phyloP scores from a whole-genome alignment of 176 grass and related monocot species.

The Hordeum marinum region DNA sequence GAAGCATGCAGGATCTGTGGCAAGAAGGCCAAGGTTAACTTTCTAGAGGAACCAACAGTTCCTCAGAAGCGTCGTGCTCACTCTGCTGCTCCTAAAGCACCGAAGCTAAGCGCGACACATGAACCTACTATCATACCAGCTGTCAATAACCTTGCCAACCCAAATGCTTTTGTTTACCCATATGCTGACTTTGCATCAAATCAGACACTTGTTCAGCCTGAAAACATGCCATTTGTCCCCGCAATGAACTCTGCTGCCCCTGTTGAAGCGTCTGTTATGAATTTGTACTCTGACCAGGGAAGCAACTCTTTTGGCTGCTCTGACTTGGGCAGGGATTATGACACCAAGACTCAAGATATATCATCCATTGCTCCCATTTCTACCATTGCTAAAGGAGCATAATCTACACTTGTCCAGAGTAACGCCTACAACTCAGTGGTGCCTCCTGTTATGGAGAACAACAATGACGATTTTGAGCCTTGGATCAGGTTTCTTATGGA shows the following conservation, averaged over 20 bases:
- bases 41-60: constrained; percentile 44
- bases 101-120: constrained; percentile 25
- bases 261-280: constrained; percentile 28
- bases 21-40: constrained; percentile 96
- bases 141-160: constrained; percentile 20
- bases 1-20: constrained; percentile 87
- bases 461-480: constrained; percentile 40
- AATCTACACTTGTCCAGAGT: not conserved
- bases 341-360: constrained; percentile 43
- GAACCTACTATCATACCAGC: constrained; percentile 29
- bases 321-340: constrained; percentile 43
- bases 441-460: constrained; percentile 26
- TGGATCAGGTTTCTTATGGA: constrained; percentile 56
- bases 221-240: constrained; percentile 5
- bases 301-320: constrained; percentile 54
- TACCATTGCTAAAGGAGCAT: constrained; percentile 25
- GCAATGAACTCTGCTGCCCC: constrained; percentile 32
- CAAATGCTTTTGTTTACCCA: constrained; percentile 27
- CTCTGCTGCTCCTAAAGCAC: constrained; percentile 10
- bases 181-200: constrained; percentile 31
- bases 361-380: constrained; percentile 37
- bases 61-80: constrained; percentile 28
- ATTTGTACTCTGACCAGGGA: constrained; percentile 67
- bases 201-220: constrained; percentile 25
- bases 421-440: not conserved